Base-by-base conservation (phyloP, 495 filamentous ascomycete genomes). In the Neurospora sp. region DNA sequence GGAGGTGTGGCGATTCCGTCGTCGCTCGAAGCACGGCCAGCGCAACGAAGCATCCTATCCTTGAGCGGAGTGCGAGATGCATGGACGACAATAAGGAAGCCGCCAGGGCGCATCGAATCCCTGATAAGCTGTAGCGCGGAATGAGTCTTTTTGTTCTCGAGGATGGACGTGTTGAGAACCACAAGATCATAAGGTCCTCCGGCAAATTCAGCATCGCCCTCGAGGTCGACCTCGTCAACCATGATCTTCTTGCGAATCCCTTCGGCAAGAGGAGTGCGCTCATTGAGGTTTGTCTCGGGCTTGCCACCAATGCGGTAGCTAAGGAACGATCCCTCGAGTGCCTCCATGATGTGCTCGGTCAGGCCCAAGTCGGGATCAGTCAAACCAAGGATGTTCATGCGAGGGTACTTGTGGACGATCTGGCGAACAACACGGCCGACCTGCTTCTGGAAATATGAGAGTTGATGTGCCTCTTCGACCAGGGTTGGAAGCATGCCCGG, bases 321-420 rank as follows among this genome's bases (percentile, higher is more conserved):
- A n/a, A 69, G 69, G 68, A 83, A 84, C 3, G 83, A 74, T 2
- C 76, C 71, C 8, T 76, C 76, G 22, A 85, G 69, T 10, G 80
- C 82, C 2, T 68, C 68, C 4, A 84, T 59, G 14, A 83, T 71
- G 61, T 80, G 76, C 40, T 74, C 75, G 6, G 78, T 75, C 41
- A 84, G 65, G 8, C 75, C 76, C 22, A 76, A 10, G 8, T 79
- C 77, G 2, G 75, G 70, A 37, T 78, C 80, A 6, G 78, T 76
- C 9, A 85, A 59, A 0, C 76, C 78, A 10, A 86, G 77, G 39
- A 86, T 80, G n/a, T 81, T 78, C 82, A 84, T 83, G 8, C 71
- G 74, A 8, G 84, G 78, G 39, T 83, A 82, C 42, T 80, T 79
- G 78, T 86, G 83, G 1, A 75, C 74, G 17, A 85, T 82, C 73